Conservation (phyloP, 129 eudicot genomes). For the Lactuca sativa region DNA sequence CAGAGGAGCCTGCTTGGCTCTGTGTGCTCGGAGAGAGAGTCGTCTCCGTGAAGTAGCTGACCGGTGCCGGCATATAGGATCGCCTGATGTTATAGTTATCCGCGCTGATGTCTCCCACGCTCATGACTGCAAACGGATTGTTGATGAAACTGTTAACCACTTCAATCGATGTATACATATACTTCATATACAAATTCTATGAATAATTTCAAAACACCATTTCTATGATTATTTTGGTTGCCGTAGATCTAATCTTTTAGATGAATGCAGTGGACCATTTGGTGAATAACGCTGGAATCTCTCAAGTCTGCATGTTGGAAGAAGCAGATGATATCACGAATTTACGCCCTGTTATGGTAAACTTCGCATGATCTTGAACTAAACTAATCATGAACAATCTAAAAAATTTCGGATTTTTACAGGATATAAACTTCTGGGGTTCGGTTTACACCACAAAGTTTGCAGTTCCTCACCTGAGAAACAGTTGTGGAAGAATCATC, state of each 20-base stretch:
- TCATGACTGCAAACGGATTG: conserved; percentile 47
- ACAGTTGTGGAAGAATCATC: conserved; percentile 51
- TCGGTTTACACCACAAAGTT: conserved; percentile 58
- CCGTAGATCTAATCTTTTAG: background rate
- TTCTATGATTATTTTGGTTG: background rate
- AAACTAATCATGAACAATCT: background rate
- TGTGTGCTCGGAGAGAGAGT: conserved; percentile 52
- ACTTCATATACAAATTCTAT: background rate
- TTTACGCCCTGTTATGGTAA: conserved; percentile 55
- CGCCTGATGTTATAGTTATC: conserved; percentile 49
- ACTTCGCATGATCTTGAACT: background rate
- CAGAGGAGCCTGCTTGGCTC: conserved; percentile 60
- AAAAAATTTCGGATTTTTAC: background rate
- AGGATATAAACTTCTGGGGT: conserved; percentile 89
- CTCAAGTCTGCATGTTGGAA: conserved; percentile 46
- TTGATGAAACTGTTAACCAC: conserved; percentile 50
- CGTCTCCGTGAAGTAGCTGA: conserved; percentile 57
- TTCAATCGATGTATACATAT: conserved; percentile 46
- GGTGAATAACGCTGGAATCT: conserved; percentile 67
- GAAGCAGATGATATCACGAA: conserved; percentile 54
- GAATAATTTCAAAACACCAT: background rate
- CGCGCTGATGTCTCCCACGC: conserved; percentile 55
- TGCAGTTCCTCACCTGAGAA: conserved; percentile 59
- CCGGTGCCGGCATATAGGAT: conserved; percentile 42
- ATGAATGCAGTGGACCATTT: conserved; percentile 67